phyloP scores from a whole-genome alignment of 2,329 filamentous ascomycete genomes.

The Trichothecium roseum region DNA sequence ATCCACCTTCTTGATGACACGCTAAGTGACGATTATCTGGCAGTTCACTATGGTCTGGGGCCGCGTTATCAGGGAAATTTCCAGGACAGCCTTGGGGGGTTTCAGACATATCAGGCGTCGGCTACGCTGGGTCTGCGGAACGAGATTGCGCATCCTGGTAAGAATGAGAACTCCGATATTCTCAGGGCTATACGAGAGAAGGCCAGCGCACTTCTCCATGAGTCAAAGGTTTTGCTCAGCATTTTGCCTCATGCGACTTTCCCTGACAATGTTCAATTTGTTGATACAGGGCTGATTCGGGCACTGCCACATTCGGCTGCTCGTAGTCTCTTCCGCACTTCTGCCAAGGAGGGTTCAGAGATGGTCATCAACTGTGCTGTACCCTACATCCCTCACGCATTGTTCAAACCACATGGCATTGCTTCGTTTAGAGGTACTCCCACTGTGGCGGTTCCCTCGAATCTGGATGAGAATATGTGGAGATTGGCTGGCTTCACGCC shows the following conservation, averaged over 20 bases:
- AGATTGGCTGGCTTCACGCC: slow-evolving; percentile 84
- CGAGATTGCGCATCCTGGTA: slow-evolving; percentile 79
- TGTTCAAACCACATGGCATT: slow-evolving; percentile 72
- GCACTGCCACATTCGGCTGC: slow-evolving; percentile 65
- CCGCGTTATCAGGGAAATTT: slow-evolving; percentile 92
- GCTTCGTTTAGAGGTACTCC: slow-evolving; percentile 76
- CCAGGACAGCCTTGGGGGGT: slow-evolving; percentile 89
- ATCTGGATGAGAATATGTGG: slow-evolving; percentile 89
- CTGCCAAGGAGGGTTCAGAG: slow-evolving; percentile 48
- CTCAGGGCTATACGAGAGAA: slow-evolving; percentile 78
- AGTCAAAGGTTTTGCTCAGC: slow-evolving; percentile 72
- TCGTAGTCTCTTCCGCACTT: slow-evolving; percentile 40
- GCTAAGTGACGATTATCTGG: slow-evolving; percentile 81
- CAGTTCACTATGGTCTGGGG: slow-evolving; percentile 83
- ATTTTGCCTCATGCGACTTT: slow-evolving; percentile 73
- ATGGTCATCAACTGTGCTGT: slow-evolving; percentile 83
- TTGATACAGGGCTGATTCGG: slow-evolving; percentile 67
- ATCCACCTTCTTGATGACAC: slow-evolving; percentile 82
- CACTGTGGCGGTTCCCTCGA: slow-evolving; percentile 68
- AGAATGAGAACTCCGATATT: slow-evolving; percentile 86
- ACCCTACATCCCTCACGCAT: slow-evolving; percentile 76
- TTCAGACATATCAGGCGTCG: slow-evolving; percentile 92
- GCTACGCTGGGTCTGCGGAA: slow-evolving; percentile 85
- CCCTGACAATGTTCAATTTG: slow-evolving; percentile 67
- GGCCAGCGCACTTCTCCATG: slow-evolving; percentile 71